Percentiles rank a stretch among this genome's conserved stretches.
Evolutionary conservation across 257 asterid genomes (phyloP).

Genomic region (Leonotis leonurus): DNA sequence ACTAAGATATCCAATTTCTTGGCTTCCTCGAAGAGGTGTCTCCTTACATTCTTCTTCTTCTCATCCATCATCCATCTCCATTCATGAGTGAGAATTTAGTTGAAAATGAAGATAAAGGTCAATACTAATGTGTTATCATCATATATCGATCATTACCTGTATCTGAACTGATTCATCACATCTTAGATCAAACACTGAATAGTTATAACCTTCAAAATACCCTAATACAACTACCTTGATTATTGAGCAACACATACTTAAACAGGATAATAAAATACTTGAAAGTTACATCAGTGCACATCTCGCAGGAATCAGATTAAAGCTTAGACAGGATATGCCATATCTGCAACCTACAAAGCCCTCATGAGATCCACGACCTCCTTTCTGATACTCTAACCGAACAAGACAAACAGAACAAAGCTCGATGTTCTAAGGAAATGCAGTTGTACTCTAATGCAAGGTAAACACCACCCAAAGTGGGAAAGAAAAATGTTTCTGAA

Average conservation of each 20-base stretch:
- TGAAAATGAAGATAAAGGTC: not conserved
- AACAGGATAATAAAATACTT: too few relatives aligned
- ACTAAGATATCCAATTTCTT: slow-evolving; percentile 67
- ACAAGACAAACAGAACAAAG: not conserved
- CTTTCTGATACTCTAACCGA: not conserved
- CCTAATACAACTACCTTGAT: too few relatives aligned
- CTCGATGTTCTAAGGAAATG: not conserved
- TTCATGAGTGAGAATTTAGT: not conserved
- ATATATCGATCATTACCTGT: too few relatives aligned
- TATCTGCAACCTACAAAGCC: not conserved
- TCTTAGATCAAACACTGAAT: too few relatives aligned
- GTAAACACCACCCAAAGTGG: slow-evolving; percentile 20
- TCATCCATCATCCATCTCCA: slow-evolving; percentile 72
- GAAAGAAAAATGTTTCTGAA: not conserved
- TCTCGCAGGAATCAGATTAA: not conserved
- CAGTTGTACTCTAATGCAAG: not conserved
- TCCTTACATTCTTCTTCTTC: slow-evolving; percentile 45
- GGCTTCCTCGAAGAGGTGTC: slow-evolving; percentile 79
- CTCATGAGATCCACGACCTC: too few relatives aligned
- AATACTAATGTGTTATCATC: too few relatives aligned
- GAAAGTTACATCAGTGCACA: not conserved
- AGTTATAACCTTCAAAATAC: too few relatives aligned
- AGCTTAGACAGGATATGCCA: not conserved
- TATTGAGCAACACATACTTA: too few relatives aligned
- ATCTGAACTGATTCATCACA: too few relatives aligned